Conservation (phyloP, 805 yeast genomes). For the Nakazawaea sp. region DNA sequence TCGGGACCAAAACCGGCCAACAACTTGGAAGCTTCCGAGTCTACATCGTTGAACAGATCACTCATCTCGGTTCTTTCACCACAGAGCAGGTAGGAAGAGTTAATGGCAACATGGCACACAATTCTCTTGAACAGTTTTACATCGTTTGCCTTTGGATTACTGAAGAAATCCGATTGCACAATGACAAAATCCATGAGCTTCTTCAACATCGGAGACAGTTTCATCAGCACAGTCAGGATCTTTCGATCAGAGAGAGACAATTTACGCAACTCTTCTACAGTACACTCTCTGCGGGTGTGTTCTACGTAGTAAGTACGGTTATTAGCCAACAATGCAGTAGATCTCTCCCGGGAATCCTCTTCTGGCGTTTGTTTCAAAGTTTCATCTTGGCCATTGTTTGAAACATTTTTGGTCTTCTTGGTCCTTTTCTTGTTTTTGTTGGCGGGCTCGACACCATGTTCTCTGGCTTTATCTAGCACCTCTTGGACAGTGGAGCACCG, state of each 20-base stretch:
- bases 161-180: constrained; percentile 1
- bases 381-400: too few species aligned
- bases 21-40: neutral
- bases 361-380: too few species aligned
- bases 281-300: constrained; percentile 1
- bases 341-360: too few species aligned
- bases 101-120: neutral
- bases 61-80: neutral
- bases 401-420: too few species aligned
- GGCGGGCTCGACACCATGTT: too few species aligned
- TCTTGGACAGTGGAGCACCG: neutral
- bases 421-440: too few species aligned
- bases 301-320: constrained; percentile 3
- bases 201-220: constrained; percentile 5
- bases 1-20: constrained; percentile 1
- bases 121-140: neutral
- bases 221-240: neutral
- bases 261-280: neutral
- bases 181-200: constrained; percentile 6
- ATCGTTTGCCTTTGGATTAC: neutral
- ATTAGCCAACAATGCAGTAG: constrained; percentile 5
- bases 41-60: neutral
- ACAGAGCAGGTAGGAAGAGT: neutral
- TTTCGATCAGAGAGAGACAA: neutral
- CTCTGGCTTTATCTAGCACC: neutral